phyloP scores from a whole-genome alignment of 2,329 filamentous ascomycete species.

The Blastomyces silverae region DNA sequence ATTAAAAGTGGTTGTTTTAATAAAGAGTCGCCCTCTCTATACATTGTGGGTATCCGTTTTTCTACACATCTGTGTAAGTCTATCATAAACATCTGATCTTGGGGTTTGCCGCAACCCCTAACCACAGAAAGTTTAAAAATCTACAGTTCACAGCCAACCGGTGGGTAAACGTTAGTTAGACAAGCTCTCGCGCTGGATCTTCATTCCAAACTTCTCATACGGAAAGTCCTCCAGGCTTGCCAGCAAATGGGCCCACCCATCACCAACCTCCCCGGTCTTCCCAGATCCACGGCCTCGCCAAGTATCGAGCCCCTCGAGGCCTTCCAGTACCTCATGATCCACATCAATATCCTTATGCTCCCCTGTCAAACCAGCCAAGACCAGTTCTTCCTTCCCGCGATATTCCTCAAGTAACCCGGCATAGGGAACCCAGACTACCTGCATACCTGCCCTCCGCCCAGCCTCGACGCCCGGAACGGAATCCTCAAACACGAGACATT shows the following conservation, averaged over 20 bases:
- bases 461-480: slow-evolving; percentile 88
- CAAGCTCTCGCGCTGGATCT: slow-evolving; percentile 17
- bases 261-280: slow-evolving; percentile 49
- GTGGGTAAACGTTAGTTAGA: not conserved
- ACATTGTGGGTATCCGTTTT: not conserved
- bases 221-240: slow-evolving; percentile 53
- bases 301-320: slow-evolving; percentile 36
- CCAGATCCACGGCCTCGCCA: slow-evolving; percentile 40
- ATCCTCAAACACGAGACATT: slow-evolving; percentile 96
- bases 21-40: not conserved
- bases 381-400: slow-evolving; percentile 65
- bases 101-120: not conserved
- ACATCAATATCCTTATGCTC: slow-evolving; percentile 55
- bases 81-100: not conserved
- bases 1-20: not conserved
- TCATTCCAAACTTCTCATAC: slow-evolving; percentile 54
- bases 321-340: slow-evolving; percentile 29
- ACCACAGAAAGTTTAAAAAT: not conserved
- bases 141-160: not conserved
- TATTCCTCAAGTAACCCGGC: slow-evolving; percentile 69
- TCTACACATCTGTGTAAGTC: not conserved
- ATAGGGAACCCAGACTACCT: slow-evolving; percentile 88
- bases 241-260: slow-evolving; percentile 54
- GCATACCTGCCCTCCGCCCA: slow-evolving; percentile 85
- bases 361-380: slow-evolving; percentile 74